Conservation (phyloP, 352 stramenopile genomes). For the Pythium phragmitis region DNA sequence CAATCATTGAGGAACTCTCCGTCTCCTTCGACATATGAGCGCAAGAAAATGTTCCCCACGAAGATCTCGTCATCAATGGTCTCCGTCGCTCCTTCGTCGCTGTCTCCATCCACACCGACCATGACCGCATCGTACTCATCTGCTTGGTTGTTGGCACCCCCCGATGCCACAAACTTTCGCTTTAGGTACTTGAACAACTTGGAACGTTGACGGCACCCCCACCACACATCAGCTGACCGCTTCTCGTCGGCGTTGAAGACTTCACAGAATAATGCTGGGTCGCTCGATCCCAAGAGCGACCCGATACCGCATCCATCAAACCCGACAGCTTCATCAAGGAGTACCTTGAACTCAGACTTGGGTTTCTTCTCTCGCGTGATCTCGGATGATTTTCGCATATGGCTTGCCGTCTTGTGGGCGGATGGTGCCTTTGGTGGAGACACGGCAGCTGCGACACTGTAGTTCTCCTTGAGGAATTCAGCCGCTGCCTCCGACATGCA, state of each 20-base stretch:
- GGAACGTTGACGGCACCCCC: constrained; percentile 55
- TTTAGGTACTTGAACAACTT: constrained; percentile 66
- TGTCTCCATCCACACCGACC: constrained; percentile 9
- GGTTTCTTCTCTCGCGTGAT: constrained; percentile 18
- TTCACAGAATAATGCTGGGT: constrained; percentile 49
- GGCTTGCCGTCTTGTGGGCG: constrained; percentile 3
- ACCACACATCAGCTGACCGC: constrained; percentile 73
- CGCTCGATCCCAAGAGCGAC: constrained; percentile 45
- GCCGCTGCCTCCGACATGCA: constrained; percentile 70
- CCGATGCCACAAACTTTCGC: constrained; percentile 54
- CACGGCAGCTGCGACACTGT: constrained; percentile 6
- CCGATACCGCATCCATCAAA: constrained; percentile 74
- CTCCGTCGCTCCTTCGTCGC: constrained; percentile 21
- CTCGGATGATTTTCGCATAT: constrained; percentile 8
- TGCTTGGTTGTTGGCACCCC: constrained; percentile 30
- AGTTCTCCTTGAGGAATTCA: constrained; percentile 76
- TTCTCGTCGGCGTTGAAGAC: constrained; percentile 75
- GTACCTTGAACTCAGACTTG: constrained; percentile 50
- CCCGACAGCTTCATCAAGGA: constrained; percentile 69
- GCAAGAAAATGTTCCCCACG: constrained; percentile 79
- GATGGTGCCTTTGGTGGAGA: constrained; percentile 2
- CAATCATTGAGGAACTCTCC: constrained; percentile 77
- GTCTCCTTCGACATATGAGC: constrained; percentile 79
- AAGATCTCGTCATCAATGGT: constrained; percentile 62
- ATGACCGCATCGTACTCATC: constrained; percentile 29